phyloP scores from a whole-genome alignment of 2,329 filamentous ascomycete species.

The Trichoderma sp. region DNA sequence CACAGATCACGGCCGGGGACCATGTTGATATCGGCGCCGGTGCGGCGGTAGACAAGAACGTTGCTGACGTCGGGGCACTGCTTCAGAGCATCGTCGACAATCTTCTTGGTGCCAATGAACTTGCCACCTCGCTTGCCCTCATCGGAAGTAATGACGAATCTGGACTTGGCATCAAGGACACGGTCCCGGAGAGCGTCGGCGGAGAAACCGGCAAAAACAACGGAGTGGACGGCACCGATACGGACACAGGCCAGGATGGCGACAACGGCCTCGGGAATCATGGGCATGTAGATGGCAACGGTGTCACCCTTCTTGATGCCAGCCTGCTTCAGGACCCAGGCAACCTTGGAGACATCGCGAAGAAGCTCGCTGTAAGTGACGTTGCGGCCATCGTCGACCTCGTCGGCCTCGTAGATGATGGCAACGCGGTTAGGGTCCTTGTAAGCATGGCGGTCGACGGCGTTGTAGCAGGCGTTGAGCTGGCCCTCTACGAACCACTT shows the following conservation, averaged over 20 bases:
- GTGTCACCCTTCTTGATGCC: conserved; percentile 97
- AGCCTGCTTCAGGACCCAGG: conserved; percentile 89
- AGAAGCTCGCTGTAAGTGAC: conserved; percentile 93
- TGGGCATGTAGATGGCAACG: conserved; percentile 94
- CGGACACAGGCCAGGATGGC: conserved; percentile 87
- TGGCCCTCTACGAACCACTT: conserved; percentile 94
- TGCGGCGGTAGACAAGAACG: conserved; percentile 92
- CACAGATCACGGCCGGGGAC: conserved; percentile 85
- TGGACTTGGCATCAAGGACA: conserved; percentile 85
- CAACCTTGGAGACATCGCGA: conserved; percentile 82
- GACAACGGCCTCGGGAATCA: conserved; percentile 95
- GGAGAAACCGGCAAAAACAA: conserved; percentile 97
- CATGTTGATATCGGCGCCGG: conserved; percentile 88
- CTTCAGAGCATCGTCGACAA: conserved; percentile 95
- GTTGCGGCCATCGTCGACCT: conserved; percentile 79
- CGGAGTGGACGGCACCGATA: conserved; percentile 94
- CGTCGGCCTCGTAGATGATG: conserved; percentile 98
- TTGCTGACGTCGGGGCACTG: conserved; percentile 86
- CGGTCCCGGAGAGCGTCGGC: conserved; percentile 94
- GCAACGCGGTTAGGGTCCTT: conserved; percentile 90
- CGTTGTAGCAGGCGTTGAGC: conserved; percentile 96
- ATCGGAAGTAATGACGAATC: conserved; percentile 93
- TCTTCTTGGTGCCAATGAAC: conserved; percentile 97
- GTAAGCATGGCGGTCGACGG: conserved; percentile 93
- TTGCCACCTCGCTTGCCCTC: conserved; percentile 98